Evolutionary conservation across 1,284 basidiomycete genomes (phyloP).

Genomic region (Somion occarium): DNA sequence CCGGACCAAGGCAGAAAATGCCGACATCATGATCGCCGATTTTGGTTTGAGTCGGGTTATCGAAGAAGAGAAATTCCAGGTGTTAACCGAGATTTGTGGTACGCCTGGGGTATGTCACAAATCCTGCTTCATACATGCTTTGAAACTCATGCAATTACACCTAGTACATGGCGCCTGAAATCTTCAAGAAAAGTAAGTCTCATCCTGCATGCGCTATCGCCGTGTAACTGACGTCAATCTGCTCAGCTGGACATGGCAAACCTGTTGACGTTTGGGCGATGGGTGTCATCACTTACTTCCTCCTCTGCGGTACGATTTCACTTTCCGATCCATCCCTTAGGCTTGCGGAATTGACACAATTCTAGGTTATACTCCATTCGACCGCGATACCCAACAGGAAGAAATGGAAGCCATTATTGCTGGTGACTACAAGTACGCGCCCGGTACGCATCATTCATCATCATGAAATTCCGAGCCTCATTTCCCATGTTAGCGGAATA

Average conservation of each 20-base stretch:
- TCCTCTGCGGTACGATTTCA: slow-evolving; percentile 60
- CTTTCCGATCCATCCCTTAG: not conserved
- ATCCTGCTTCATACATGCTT: not conserved
- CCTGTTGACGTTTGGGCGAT: slow-evolving; percentile 98
- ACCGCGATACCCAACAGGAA: slow-evolving; percentile 81
- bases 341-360: not conserved
- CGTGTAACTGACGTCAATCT: not conserved
- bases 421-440: slow-evolving; percentile 91
- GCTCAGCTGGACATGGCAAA: slow-evolving; percentile 83
- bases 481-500: slow-evolving; percentile 52
- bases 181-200: slow-evolving; percentile 85
- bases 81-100: slow-evolving; percentile 94
- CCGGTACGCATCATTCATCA: slow-evolving; percentile 34
- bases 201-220: not conserved
- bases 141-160: slow-evolving; percentile 19
- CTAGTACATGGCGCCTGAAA: slow-evolving; percentile 97
- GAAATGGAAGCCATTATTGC: slow-evolving; percentile 93
- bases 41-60: slow-evolving; percentile 91
- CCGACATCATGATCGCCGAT: slow-evolving; percentile 96
- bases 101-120: slow-evolving; percentile 64
- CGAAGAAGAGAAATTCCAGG: slow-evolving; percentile 85
- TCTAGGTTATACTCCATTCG: slow-evolving; percentile 85
- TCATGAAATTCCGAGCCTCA: slow-evolving; percentile 3
- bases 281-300: slow-evolving; percentile 95
- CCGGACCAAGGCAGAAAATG: slow-evolving; percentile 84